These are phyloP conservation scores for Polychaeton citri DNA, from an alignment of 2,329 filamentous ascomycete species.

Conservation along the genomic window DNA sequence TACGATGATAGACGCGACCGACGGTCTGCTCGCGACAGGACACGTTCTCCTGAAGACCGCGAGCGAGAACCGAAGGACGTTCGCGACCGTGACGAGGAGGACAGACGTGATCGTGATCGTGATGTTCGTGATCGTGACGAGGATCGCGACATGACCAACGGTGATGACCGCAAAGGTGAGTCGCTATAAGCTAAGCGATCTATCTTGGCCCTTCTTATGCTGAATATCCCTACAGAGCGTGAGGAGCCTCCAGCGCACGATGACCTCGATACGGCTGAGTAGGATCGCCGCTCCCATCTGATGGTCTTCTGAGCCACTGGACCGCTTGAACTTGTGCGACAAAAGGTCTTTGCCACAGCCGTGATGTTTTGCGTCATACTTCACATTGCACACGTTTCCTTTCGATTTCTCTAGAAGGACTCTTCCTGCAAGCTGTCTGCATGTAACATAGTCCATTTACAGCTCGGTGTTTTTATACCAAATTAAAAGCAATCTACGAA, in stretches of 20 bases:
- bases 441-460: too few relatives aligned
- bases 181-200: background rate
- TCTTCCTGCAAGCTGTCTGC: too few relatives aligned
- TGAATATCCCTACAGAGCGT: constrained; percentile 24
- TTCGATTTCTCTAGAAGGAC: too few relatives aligned
- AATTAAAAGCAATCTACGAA: too few relatives aligned
- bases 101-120: constrained; percentile 23
- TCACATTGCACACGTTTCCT: too few relatives aligned
- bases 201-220: background rate
- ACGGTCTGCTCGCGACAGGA: constrained; percentile 59
- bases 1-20: constrained; percentile 42
- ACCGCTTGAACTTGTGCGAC: too few relatives aligned
- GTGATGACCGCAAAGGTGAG: constrained; percentile 80
- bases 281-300: too few relatives aligned
- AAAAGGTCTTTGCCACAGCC: too few relatives aligned
- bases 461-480: too few relatives aligned
- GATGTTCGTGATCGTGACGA: constrained; percentile 2
- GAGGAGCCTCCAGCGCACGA: constrained; percentile 77
- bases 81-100: constrained; percentile 29
- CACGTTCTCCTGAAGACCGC: constrained; percentile 51
- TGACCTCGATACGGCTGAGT: constrained; percentile 90
- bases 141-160: constrained; percentile 37
- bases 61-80: constrained; percentile 41
- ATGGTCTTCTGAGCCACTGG: too few relatives aligned
- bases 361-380: too few relatives aligned